Evolutionary conservation across 768 basidiomycete genomes (phyloP), one percentile per base, ranked within the genome.

Genomic region (Suillus fuscotomentosus): DNA sequence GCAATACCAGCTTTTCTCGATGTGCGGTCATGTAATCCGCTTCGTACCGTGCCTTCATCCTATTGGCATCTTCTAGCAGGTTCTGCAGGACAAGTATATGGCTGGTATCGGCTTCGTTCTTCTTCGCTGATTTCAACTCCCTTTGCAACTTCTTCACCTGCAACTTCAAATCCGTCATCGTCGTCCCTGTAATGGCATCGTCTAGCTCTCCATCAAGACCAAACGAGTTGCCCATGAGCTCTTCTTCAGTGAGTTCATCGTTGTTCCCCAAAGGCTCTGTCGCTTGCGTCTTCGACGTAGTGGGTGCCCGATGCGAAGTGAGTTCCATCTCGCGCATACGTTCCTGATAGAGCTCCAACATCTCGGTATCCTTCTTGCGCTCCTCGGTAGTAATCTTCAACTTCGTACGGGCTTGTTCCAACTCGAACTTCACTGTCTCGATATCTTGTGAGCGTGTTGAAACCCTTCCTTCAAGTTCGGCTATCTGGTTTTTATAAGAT

Each of bases 81-180:
- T 94, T 95, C 77, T 98, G 94, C 34, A 97, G 80, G n/a, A 97
- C 92, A 20, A 95, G 74, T 6, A 95, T 77, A 34, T 87, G 83
- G 65, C 90, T 91, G 8, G 88, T 82, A 71, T 95, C 93, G 7
- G 80, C 89, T 70, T 91, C 88, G 66, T 92, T 89, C 75, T 87
- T 88, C 75, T 83, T 83, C 39, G 90, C 83, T 6, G 86, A 84
- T 57, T 89, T 88, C 39, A 99, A 81, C 72, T 98, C 94, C 31
- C 94, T 80, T 73, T 92, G 81, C 36, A 98, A 83, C 65, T 86
- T 89, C 65, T 89, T 86, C 59, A 98, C 86, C 72, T 93, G 90
- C 36, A 98, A 81, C 73, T 96, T 97, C 66, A 98, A 80, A 72
- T 95, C 94, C 1, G 95, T 99, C 87, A 89, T 95, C 13, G 91